These are phyloP conservation scores for Apiotrichum domesticum DNA, from an alignment of 1,284 basidiomycete species.

Conservation along the genomic window DNA sequence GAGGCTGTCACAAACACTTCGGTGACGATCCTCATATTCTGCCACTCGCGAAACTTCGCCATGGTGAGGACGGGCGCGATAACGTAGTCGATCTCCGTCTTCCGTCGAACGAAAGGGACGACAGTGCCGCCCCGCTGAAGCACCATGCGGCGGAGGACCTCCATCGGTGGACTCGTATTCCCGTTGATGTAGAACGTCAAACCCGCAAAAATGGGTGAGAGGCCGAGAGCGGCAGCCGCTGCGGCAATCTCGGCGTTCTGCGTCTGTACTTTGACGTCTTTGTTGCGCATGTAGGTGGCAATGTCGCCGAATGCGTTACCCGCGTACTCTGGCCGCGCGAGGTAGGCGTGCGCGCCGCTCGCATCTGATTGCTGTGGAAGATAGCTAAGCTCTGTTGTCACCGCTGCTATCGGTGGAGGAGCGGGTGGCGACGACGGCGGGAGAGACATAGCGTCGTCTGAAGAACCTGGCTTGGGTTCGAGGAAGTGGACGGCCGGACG, in stretches of 20 bases:
- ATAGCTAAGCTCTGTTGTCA: background rate
- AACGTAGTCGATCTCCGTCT: slow-evolving; percentile 54
- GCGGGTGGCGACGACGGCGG: background rate
- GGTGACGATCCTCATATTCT: slow-evolving; percentile 76
- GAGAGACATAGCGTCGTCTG: background rate
- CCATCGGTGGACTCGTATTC: slow-evolving; percentile 78
- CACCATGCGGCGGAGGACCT: slow-evolving; percentile 74
- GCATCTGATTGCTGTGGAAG: background rate
- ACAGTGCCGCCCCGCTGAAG: slow-evolving; percentile 76
- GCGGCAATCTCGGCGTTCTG: slow-evolving; percentile 63
- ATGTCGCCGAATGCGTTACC: slow-evolving; percentile 74
- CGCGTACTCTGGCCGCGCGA: slow-evolving; percentile 56
- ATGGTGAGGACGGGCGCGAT: slow-evolving; percentile 85
- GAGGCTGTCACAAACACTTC: slow-evolving; percentile 85
- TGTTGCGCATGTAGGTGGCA: slow-evolving; percentile 80
- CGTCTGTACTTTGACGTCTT: slow-evolving; percentile 81
- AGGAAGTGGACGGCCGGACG: background rate
- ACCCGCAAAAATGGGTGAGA: slow-evolving; percentile 61
- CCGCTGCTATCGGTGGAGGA: background rate
- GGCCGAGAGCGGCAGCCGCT: slow-evolving; percentile 20
- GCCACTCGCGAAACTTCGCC: slow-evolving; percentile 79
- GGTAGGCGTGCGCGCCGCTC: slow-evolving; percentile 25
- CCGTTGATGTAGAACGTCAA: slow-evolving; percentile 86
- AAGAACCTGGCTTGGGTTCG: too few species aligned
- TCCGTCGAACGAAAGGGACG: slow-evolving; percentile 52